Evolutionary conservation across 2,329 filamentous ascomycete genomes (phyloP), one percentile per base, ranked within the genome.

Genomic region (Coniochaeta sp.): DNA sequence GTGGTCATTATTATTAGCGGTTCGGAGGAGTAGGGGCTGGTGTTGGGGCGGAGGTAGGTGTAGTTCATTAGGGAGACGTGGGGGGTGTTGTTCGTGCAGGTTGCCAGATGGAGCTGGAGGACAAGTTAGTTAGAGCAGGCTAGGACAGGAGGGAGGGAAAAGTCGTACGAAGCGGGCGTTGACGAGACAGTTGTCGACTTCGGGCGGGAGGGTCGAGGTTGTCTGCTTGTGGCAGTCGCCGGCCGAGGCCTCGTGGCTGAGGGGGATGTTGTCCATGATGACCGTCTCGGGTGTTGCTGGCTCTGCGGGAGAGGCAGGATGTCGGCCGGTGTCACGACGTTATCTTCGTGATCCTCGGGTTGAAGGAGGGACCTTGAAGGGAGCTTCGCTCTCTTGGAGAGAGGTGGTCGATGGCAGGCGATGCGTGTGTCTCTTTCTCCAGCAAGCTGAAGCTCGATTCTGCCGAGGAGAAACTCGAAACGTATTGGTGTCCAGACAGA

Each of bases 31-130:
- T 86, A 89, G 42, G 86, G 87, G 17, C 89, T 90, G 6, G 82
- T 86, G 17, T 89, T 90, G 6, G 82, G 86, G 42, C 92, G 89
- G 24, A 99, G 89, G 77, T 97, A 98, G 70, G 95, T 98, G 79
- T 98, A 98, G 80, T 96, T 97, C 95, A 99, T 99, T 65, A 99
- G 86, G 40, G 92, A 96, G 65, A 98, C 91, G 73, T 98, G 91
- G 10, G 95, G 95, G 64, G 87, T 81, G 69, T 95, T 89, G 66
- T 89, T 82, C 67, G 86, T 86, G 74, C 90, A 96, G 60, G 95
- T 99, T 67, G 95, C 93, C 58, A 99, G 89, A 75, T 99, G 95
- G 66, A 99, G 91, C 92, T 96, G 69, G 66, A 9, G 32, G 54
- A 24, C 59, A 22, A 26, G 42, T 19, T 54, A 24, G 17, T 17